A percentile compares a stretch with the other conserved stretches of the same genome.
Evolutionary conservation across 768 basidiomycete species (phyloP).

Genomic region (Panus rudis): DNA sequence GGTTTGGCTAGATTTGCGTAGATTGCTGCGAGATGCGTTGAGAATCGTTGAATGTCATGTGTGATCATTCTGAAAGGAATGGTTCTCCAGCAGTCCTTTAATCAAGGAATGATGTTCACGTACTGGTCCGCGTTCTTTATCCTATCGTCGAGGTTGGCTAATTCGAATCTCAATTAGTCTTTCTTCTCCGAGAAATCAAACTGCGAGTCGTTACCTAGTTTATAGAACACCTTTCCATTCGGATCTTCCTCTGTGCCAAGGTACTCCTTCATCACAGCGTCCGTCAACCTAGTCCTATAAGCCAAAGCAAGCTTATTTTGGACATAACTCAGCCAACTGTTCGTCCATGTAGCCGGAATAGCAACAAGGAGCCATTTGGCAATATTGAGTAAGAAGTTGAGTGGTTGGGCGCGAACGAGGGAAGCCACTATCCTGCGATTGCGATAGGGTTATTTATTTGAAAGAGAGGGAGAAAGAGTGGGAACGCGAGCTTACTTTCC

Average conservation of each 20-base stretch:
- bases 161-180: not conserved
- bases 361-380: conserved; percentile 87
- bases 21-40: conserved; percentile 83
- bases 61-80: conserved; percentile 74
- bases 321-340: conserved; percentile 87
- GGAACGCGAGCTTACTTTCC: conserved; percentile 50
- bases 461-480: not conserved
- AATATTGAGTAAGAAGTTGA: conserved; percentile 79
- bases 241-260: conserved; percentile 62
- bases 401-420: conserved; percentile 78
- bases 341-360: conserved; percentile 88
- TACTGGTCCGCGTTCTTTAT: conserved; percentile 95
- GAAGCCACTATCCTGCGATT: conserved; percentile 81
- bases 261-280: conserved; percentile 77
- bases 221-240: conserved; percentile 88
- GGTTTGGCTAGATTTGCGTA: conserved; percentile 95
- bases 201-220: conserved; percentile 54
- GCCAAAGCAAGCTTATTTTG: conserved; percentile 91
- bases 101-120: conserved; percentile 14
- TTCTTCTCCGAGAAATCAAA: not conserved
- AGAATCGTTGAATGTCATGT: conserved; percentile 92
- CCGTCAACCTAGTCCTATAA: conserved; percentile 80
- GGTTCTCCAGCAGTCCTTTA: not conserved
- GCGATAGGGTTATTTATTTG: no score
- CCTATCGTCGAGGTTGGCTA: conserved; percentile 90